Evolutionary conservation across 768 basidiomycete species (phyloP), one percentile per base, ranked within the genome.

Genomic region (Mycena belliarum): DNA sequence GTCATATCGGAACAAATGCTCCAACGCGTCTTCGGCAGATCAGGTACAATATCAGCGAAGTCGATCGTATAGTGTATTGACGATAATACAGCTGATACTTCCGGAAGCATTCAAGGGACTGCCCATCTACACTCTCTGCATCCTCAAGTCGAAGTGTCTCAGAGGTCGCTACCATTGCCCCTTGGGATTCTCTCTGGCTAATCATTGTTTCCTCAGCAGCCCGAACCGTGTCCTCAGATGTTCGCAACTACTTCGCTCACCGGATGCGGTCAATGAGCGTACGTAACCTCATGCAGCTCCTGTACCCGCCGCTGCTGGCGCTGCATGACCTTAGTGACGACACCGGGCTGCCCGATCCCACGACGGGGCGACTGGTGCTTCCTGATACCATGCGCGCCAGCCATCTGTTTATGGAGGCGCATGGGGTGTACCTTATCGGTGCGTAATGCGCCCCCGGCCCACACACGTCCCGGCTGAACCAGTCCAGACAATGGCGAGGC

Each of bases 391-490:
- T 95, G 87, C 82, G 96, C 40, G 79, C 81, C 56, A 89, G 89
- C 49, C 85, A 98, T 73, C 76, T 79, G 42, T 92, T 87, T 64
- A 98, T 99, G 97, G 86, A 93, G 67, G 83, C 83, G 2, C 80
- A 91, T 65, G 97, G 97, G 0, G 76, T 97, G n/a, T 99, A 98
- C 73, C 77, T 98, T 43, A 87, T 96, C 60, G 91, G 96, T 95
- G 63, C 49, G 81, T 62, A 54, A 57, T 29, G 57, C 38, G 26
- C 32, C 24, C 40, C 35, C 3, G 33, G 41, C 26, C 12, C 33
- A 15, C 33, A 15, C 33, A 15, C 5, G 33, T 15, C 40, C 64
- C 20, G 35, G n/a, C 42, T 46, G 15, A 50, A 12, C 37, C 24
- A n/a, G 40, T 15, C 11, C 68, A 96, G 95, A 93, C 69, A 96